Base-by-base conservation (phyloP, 495 filamentous ascomycete species). In the Trichoderma asperelloides region DNA sequence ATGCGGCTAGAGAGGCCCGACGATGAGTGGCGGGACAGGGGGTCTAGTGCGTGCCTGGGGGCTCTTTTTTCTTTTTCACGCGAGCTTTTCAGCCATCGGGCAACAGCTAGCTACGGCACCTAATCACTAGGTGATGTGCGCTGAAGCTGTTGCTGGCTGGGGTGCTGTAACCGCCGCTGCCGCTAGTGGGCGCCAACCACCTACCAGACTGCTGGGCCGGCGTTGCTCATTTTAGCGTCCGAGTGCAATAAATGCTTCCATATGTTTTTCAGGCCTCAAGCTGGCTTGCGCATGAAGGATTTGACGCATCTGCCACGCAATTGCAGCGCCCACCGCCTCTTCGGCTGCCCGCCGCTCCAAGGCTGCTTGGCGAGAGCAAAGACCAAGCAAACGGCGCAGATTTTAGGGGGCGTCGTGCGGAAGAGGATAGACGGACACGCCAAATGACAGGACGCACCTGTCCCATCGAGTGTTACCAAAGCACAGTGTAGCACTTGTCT, bases 361-460 rank as follows among this genome's bases (percentile, higher is more conserved):
- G 12, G 55, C 27, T 25, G 13, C 30, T 60, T 60, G 8, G 55
- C 55, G 27, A 60, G 25, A 60, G 21, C 18, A 55, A 27, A 55
- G 33, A 37, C 33, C 33, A 37, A 60, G 55, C 55, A 60, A 60
- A 60, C 55, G 55, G 27, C 33, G 55, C 55, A 60, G 27, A 60
- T 60, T 18, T 21, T n/a, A n/a, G n/a, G 55, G 23, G 6, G 43
- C 9, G 2, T 37, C 9, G 5, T 37, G 33, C 5, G 33, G 33
- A 8, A 37, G 6, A 4, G 33, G 33, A 8, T 8, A 37, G 33
- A 37, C 33, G 43, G 43, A 6, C 43, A 15, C 43, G 15, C 25
- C 23, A 60, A 60, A 60, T 60, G 55, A 30, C 55, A 60, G 55
- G 55, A 60, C 55, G 23, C 55, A 30, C 55, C 16, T 47, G 43